A percentile compares a stretch with the other conserved stretches of the same genome.
phyloP scores from a whole-genome alignment of 768 basidiomycete genomes.

The Naganishia randhawae region DNA sequence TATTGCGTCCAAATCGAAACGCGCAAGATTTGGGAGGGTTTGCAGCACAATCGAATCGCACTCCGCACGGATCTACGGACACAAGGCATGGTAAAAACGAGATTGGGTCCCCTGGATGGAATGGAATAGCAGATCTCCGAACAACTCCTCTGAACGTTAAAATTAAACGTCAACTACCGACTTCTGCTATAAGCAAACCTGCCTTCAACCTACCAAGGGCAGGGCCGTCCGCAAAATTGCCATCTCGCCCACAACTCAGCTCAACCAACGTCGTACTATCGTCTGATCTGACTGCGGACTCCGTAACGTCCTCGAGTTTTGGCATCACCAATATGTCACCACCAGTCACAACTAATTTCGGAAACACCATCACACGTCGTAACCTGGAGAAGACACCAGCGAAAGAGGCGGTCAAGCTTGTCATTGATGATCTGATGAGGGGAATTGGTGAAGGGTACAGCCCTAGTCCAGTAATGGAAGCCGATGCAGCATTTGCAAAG shows the following conservation, averaged over 20 bases:
- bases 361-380: slow-evolving; percentile 12
- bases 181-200: slow-evolving; percentile 1
- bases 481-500: slow-evolving; percentile 41
- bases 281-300: slow-evolving; percentile 53
- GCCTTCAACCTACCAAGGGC: not conserved
- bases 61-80: not conserved
- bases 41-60: not conserved
- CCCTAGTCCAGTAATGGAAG: slow-evolving; percentile 38
- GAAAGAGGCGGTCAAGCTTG: slow-evolving; percentile 63
- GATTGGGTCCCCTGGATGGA: slow-evolving; percentile 55
- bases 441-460: slow-evolving; percentile 29
- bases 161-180: slow-evolving; percentile 55
- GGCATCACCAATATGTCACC: slow-evolving; percentile 53
- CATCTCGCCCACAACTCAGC: slow-evolving; percentile 52
- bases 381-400: slow-evolving; percentile 48
- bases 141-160: slow-evolving; percentile 49
- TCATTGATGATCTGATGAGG: slow-evolving; percentile 65
- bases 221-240: not conserved
- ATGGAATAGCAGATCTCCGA: slow-evolving; percentile 70
- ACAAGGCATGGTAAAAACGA: not conserved
- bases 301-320: slow-evolving; percentile 55
- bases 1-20: slow-evolving; percentile 22
- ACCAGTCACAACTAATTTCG: slow-evolving; percentile 59
- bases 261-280: slow-evolving; percentile 35
- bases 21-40: not conserved